A percentile compares a stretch with the other conserved stretches of the same genome.
Conservation (phyloP, 1,284 basidiomycete genomes). For the Vanrija humicola region DNA sequence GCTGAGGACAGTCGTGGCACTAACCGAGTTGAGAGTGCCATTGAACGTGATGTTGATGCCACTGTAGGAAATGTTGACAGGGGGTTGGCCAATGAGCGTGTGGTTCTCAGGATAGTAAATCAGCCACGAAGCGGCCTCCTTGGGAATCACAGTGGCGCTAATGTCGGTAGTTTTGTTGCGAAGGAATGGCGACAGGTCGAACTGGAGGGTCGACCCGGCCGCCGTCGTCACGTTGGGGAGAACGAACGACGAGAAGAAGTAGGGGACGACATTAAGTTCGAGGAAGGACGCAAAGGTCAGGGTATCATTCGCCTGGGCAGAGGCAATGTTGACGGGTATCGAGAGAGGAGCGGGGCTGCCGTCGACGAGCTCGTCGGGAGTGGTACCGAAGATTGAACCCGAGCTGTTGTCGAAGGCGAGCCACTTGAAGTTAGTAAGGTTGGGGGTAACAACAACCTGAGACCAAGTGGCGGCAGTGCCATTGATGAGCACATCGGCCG, state of each 20-base stretch:
- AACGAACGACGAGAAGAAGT: constrained; percentile 47
- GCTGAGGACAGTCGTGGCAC: constrained; percentile 28
- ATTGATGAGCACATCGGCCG: constrained; percentile 29
- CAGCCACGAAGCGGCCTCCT: constrained; percentile 47
- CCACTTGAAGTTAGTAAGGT: constrained; percentile 44
- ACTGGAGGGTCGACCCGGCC: constrained; percentile 33
- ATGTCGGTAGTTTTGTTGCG: constrained; percentile 26
- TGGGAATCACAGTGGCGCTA: constrained; percentile 36
- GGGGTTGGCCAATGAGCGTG: constrained; percentile 42
- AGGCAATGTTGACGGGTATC: constrained; percentile 40
- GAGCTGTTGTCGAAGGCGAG: constrained; percentile 47
- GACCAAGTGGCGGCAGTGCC: constrained; percentile 29
- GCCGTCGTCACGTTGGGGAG: constrained; percentile 46
- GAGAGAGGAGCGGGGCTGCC: constrained; percentile 42
- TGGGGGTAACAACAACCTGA: constrained; percentile 33
- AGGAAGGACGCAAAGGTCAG: constrained; percentile 36
- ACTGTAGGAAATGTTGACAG: constrained; percentile 28
- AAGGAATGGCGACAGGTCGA: constrained; percentile 37
- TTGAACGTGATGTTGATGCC: constrained; percentile 37
- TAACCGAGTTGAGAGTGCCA: constrained; percentile 18
- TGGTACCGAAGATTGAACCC: constrained; percentile 35
- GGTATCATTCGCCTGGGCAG: constrained; percentile 35
- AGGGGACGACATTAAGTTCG: constrained; percentile 47
- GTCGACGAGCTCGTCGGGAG: constrained; percentile 50
- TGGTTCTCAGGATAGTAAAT: constrained; percentile 41